A percentile compares a stretch with the other conserved stretches of the same genome.
These are phyloP conservation scores for Wickerhamiella occidentalis DNA, from an alignment of 805 yeast species.

Conservation along the genomic window DNA sequence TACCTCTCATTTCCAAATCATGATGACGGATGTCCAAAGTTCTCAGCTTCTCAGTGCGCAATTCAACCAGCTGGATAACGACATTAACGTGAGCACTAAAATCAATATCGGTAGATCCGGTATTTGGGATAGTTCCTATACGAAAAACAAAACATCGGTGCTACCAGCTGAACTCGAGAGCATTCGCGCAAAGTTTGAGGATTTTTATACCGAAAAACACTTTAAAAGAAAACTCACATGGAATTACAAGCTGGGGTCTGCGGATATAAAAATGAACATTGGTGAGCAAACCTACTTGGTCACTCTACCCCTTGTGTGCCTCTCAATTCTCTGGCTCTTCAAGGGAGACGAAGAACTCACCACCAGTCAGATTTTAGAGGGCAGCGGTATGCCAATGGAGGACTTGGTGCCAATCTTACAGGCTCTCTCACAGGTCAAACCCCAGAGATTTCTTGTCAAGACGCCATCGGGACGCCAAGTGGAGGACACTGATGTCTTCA, in stretches of 20 bases:
- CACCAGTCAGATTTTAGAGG: slow-evolving; percentile 46
- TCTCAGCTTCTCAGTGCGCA: slow-evolving; percentile 51
- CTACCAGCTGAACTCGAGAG: slow-evolving; percentile 36
- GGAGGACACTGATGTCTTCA: slow-evolving; percentile 43
- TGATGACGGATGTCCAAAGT: slow-evolving; percentile 85
- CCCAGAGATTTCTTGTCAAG: slow-evolving; percentile 62
- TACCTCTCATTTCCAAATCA: slow-evolving; percentile 80
- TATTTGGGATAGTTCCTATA: slow-evolving; percentile 70
- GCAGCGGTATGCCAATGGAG: slow-evolving; percentile 57
- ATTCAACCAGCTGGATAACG: slow-evolving; percentile 36
- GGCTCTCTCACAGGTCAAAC: slow-evolving; percentile 74
- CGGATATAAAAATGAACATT: slow-evolving; percentile 63
- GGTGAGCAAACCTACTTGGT: slow-evolving; percentile 62
- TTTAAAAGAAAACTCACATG: slow-evolving; percentile 53
- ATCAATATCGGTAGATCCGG: slow-evolving; percentile 50
- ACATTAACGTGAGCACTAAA: slow-evolving; percentile 35
- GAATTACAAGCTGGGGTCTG: slow-evolving; percentile 76
- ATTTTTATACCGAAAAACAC: slow-evolving; percentile 40
- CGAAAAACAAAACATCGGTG: slow-evolving; percentile 49
- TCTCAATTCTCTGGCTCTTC: slow-evolving; percentile 65
- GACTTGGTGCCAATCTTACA: slow-evolving; percentile 70
- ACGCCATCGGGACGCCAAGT: slow-evolving; percentile 33
- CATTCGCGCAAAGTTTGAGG: slow-evolving; percentile 37
- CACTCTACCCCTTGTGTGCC: slow-evolving; percentile 69
- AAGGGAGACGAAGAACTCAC: slow-evolving; percentile 43